Evolutionary conservation across 345 rosid species (phyloP), one percentile per base, ranked within the genome.

Genomic region (Eucalyptus lansdowneana): DNA sequence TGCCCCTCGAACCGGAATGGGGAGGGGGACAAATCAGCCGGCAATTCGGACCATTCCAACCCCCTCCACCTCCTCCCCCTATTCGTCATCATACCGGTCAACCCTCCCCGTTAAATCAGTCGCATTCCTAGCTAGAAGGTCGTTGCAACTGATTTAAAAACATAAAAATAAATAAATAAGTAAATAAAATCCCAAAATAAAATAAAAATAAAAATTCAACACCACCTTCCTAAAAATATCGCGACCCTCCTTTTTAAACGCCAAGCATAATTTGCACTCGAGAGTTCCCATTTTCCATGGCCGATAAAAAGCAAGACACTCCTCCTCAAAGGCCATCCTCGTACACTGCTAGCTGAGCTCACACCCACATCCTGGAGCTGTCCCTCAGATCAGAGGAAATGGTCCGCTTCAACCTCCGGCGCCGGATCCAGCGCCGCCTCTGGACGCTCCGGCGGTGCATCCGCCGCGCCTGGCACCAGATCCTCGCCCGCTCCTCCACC

Each of bases 401-500:
- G 91, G 93, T 86, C 58, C 90, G 90, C 37, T 89, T 92, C 89
- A 92, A 92, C 47, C 95, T 94, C 14, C 88, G 91, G 53, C 91
- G 76, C 21, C 91, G 94, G 88, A 90, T 95, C 34, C 91, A 91
- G 22, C 95, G 96, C 34, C 93, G 96, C 37, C 87, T 96, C 69
- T 90, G 92, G 49, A 88, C 90, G 62, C 93, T 96, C 53, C 92
- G 96, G 25, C 92, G 96, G 34, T 94, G 94, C 93, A 93, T 96
- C 86, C 91, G 94, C 15, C 91, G 91, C 40, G 88, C 93, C 12
- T 95, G 95, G 95, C 92, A 92, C 58, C 89, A 91, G 62, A 45
- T 95, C 88, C 88, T 93, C 60, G 56, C 93, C 25, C 94, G 97
- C 67, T 40, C 42, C 40, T 34, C 27, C 88, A 14, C 42, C 56